A percentile compares a stretch with the other conserved stretches of the same genome.
Evolutionary conservation across 139 green algal species (phyloP).

Genomic region (Volvox reticuliferus): DNA sequence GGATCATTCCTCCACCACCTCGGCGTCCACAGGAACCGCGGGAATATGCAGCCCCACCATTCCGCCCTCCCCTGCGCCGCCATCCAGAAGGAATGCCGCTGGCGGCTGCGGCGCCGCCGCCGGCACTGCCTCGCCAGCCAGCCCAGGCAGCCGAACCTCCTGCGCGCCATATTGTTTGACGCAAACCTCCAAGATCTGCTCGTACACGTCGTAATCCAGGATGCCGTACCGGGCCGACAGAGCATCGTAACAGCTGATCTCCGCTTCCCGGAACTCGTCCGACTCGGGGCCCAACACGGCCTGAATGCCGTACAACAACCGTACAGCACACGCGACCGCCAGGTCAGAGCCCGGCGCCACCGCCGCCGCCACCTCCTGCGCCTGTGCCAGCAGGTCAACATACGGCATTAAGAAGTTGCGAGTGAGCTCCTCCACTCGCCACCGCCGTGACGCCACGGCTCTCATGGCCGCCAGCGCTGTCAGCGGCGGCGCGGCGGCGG

Average conservation of each 20-base stretch:
- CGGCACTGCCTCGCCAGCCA: background rate
- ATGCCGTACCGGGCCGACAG: constrained; percentile 15
- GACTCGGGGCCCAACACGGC: background rate
- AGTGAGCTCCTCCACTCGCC: background rate
- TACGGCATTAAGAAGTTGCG: background rate
- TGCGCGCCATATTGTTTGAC: background rate
- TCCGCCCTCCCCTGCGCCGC: background rate
- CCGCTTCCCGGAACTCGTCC: background rate
- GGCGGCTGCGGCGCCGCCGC: background rate
- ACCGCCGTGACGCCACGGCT: background rate
- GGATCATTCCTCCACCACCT: constrained; percentile 14
- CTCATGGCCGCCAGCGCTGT: background rate
- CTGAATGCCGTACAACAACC: background rate
- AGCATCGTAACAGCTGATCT: constrained; percentile 20
- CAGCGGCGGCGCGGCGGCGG: background rate
- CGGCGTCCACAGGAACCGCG: constrained; percentile 10
- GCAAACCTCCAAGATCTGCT: constrained; percentile 11
- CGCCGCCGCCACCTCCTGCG: background rate
- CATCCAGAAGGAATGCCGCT: background rate
- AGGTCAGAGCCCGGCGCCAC: constrained; percentile 32
- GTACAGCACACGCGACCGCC: background rate
- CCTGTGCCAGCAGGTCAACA: constrained; percentile 19
- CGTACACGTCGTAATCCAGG: constrained; percentile 37
- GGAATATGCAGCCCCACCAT: background rate
- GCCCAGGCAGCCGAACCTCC: constrained; percentile 17